Base-by-base conservation (phyloP, 306 rosid species). In the Rosa persica region DNA sequence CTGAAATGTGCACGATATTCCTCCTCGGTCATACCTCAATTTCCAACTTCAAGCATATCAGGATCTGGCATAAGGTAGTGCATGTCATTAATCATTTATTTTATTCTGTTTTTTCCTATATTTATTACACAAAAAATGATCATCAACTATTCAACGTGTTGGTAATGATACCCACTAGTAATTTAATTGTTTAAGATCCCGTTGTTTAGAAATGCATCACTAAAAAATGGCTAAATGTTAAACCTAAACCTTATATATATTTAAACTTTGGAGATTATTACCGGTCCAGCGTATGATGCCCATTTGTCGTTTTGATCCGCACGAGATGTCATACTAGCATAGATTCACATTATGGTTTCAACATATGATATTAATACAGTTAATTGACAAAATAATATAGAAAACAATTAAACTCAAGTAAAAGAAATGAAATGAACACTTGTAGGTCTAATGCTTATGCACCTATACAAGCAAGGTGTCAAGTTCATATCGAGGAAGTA, bases 221-320 rank as follows among this genome's bases (percentile, higher is more conserved):
- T 49, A 49, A 49, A 49, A 17, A 17, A 51, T 16, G 22, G 17
- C 57, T 51, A 51, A 48, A 48, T 12, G 15, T 48, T 12, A 60
- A 12, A 57, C 34, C 34, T 15, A 15, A 11, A 10, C 4, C 27
- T 60, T 61, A 25, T 10, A 60, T 61, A 25, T 10, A 60, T 10
- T 25, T 25, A 12, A 51, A 23, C 20, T 36, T 1, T 36, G 25
- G 60, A 54, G 47, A 66, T 58, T 23, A 25, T 8, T 86, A 90
- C 96, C 97, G 93, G 96, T 83, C 86, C 86, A 67, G 96, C 97
- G 77, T 85, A 89, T 36, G 93, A 86, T 72, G 97, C 93, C 96
- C 97, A 92, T 81, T 70, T 71, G 80, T 92, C 89, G 47, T 90
- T 92, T 70, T 12, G 73, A 82, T 92, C 96, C n/a, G 93, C 93